Evolutionary conservation across 1,139 yeast species (phyloP), one percentile per base, ranked within the genome.

Genomic region (Blastobotrys capitulatus): DNA sequence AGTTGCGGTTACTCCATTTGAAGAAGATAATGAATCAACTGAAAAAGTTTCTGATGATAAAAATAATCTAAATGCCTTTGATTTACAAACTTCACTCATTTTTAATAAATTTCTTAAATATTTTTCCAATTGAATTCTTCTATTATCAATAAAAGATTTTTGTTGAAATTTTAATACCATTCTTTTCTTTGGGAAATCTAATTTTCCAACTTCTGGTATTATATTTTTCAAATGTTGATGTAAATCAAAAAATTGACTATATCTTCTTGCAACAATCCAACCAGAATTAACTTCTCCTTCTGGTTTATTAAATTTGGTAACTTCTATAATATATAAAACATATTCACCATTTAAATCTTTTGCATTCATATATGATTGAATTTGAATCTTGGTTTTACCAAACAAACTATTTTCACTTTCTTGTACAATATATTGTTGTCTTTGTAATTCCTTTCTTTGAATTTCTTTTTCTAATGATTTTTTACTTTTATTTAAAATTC

Each of bases 251-350:
- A 90, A 90, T 60, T 90, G 97, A 59, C 87, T 86, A 61, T 82
- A 90, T 50, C 97, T 71, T 57, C 97, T 71, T 0, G 96, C 94
- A 31, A 89, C 87, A 46, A 87, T 81, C 97, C 97, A 90, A 0
- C 90, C 88, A 0, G 92, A 88, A 8, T 79, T 73, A 7, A 77
- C 75, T 6, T 70, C 70, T 16, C 74, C 73, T 2, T 75, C 60
- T 1, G 74, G 61, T 6, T 71, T 65, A 0, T 76, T 69, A 37
- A 74, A 64, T 54, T 82, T 82, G 52, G 82, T 83, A 5, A 89
- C 88, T 60, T 84, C 90, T 39, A 90, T 83, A 38, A 88, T 76
- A 64, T 89, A 90, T 49, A 85, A 70, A 2, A 81, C 78, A 54
- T 78, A 84, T 45, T 80, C 86, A 0, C 85, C 83, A 37, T 72